phyloP scores from a whole-genome alignment of 805 yeast genomes.

The Saccharomycopsis guyanensis region DNA sequence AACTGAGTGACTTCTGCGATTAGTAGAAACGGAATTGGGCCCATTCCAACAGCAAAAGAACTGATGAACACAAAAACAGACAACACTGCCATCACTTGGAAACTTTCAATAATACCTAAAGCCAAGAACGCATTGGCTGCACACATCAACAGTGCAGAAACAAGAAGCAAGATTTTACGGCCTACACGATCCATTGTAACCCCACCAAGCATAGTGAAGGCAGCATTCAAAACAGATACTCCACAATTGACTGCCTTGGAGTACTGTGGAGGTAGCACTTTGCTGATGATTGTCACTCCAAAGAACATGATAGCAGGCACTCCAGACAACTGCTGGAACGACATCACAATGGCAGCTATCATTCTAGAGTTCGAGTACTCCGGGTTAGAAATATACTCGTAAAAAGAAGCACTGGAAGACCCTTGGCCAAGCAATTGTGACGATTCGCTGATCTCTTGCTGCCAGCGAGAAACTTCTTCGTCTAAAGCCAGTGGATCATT shows the following conservation, averaged over 20 bases:
- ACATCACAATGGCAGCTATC: conserved; percentile 63
- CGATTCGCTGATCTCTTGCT: conserved; percentile 1
- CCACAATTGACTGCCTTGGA: conserved; percentile 5
- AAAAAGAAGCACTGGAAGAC: neutral
- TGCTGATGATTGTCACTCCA: conserved; percentile 78
- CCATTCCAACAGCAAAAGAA: conserved; percentile 66
- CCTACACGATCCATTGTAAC: conserved; percentile 3
- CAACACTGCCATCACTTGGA: neutral
- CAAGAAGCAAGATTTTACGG: conserved; percentile 1
- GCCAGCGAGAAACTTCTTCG: conserved; percentile 1
- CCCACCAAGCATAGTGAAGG: conserved; percentile 3
- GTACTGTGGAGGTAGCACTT: conserved; percentile 47
- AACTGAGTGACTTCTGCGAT: conserved; percentile 80
- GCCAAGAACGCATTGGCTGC: neutral
- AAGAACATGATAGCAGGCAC: conserved; percentile 87
- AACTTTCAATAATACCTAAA: neutral
- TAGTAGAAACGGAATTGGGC: conserved; percentile 89
- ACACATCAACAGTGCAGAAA: conserved; percentile 1
- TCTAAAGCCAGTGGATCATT: conserved; percentile 9
- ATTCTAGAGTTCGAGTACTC: conserved; percentile 34
- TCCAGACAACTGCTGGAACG: conserved; percentile 88
- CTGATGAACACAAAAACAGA: conserved; percentile 5
- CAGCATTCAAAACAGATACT: conserved; percentile 3
- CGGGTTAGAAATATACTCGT: conserved; percentile 1
- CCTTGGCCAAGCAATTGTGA: neutral